These are phyloP conservation scores for Podaxis sp. DNA, from an alignment of 768 basidiomycete genomes.

Conservation along the genomic window DNA sequence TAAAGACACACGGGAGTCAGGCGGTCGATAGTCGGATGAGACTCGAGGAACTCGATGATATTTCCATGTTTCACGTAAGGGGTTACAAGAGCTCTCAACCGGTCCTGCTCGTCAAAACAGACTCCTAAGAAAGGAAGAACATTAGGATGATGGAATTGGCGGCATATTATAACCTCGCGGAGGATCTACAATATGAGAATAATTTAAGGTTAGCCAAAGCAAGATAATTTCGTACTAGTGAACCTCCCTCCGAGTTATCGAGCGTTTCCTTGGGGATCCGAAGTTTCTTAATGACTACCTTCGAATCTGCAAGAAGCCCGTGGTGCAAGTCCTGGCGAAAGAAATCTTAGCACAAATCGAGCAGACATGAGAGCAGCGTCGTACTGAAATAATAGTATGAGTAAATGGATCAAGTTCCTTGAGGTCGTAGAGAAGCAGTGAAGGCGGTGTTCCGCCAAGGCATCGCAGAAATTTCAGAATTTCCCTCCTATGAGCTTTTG, in stretches of 20 bases:
- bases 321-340: not conserved
- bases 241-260: not conserved
- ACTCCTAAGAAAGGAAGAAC: not conserved
- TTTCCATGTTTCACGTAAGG: not conserved
- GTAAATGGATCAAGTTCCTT: not conserved
- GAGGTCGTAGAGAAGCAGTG: not conserved
- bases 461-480: not conserved
- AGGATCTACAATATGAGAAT: not conserved
- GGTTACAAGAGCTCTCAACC: not conserved
- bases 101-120: not conserved
- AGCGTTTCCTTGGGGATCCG: not conserved
- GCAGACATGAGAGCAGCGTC: not conserved
- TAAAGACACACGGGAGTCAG: not conserved
- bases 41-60: not conserved
- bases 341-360: not conserved
- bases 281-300: not conserved
- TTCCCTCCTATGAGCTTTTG: not conserved
- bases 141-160: constrained; percentile 2
- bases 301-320: not conserved
- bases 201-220: not conserved
- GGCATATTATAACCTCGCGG: not conserved
- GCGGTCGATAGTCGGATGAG: not conserved
- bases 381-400: not conserved
- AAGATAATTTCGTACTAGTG: too few relatives aligned
- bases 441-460: not conserved